Base-by-base conservation (phyloP, 257 asterid species). In the Ligustrum vulgare region DNA sequence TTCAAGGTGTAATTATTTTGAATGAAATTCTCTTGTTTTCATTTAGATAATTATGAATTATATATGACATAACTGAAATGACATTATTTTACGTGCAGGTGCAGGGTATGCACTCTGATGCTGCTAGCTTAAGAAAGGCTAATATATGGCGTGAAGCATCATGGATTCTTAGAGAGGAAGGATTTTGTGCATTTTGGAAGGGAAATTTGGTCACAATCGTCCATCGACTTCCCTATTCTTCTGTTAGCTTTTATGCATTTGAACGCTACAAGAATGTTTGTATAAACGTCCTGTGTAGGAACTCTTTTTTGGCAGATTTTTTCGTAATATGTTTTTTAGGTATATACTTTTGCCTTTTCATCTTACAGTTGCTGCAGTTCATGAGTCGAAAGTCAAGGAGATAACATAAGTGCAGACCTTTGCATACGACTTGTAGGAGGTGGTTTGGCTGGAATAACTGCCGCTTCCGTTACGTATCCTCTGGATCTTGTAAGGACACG, bases 201-300 rank as follows among this genome's bases (percentile, higher is more conserved):
- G 97, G 97, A 35, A 92, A 90, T 82, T 86, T 92, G 87, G 97
- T 90, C 79, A 92, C 97, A 2, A 87, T 92, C 35, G 89, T 92
- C 23, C 97, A 90, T 64, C 91, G 95, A 54, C 89, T 92, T 82
- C 97, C 97, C 16, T 90, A 92, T 85, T 92, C 97, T 63, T 83
- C 96, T 72, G 82, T 92, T 72, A 92, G 92, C 90, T 90, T 92
- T 78, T 92, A 86, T 78, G 85, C 97, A 7, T 92, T 90, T 68
- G 95, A 90, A 71, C 92, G 89, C 82, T 90, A 89, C 89, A 90
- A 90, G 91, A 89, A 90, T 86, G 97, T 92, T 81, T 92, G 95
- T 92, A 89, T 83, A 85, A 78, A 75, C 70, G 89, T 88, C 86
- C 86, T 72, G 16, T 81, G 56, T 76, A 69, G 77, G 77, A 73